phyloP scores from a whole-genome alignment of 2,329 filamentous ascomycete species.

The Fusarium begoniae region DNA sequence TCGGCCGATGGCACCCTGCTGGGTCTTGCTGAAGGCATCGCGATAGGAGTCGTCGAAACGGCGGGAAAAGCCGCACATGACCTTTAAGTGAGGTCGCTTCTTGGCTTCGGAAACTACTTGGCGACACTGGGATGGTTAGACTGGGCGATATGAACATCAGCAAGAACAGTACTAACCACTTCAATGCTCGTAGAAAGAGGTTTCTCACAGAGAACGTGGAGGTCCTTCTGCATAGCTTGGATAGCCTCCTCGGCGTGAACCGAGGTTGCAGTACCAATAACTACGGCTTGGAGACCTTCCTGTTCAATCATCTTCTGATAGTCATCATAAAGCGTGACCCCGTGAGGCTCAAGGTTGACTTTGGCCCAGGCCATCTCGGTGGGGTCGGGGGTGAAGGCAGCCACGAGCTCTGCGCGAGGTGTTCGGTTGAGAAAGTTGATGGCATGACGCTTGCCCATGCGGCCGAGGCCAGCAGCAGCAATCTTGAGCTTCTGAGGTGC shows the following conservation, averaged over 20 bases:
- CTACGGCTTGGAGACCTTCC: conserved; percentile 52
- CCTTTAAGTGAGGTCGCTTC: conserved; percentile 65
- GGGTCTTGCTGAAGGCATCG: conserved; percentile 63
- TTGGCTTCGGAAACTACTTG: conserved; percentile 26
- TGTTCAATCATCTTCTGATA: conserved; percentile 58
- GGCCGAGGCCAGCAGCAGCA: conserved; percentile 59
- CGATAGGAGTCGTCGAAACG: conserved; percentile 56
- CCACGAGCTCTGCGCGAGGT: conserved; percentile 59
- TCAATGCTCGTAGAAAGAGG: conserved; percentile 62
- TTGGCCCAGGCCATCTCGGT: conserved; percentile 56
- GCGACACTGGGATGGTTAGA: not conserved
- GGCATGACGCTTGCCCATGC: conserved; percentile 62
- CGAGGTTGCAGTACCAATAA: conserved; percentile 55
- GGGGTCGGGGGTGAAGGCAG: conserved; percentile 57
- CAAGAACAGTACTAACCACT: not conserved
- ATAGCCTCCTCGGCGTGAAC: conserved; percentile 67
- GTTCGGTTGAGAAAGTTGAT: conserved; percentile 57
- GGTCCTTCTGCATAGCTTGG: conserved; percentile 61
- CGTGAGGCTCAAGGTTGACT: conserved; percentile 53
- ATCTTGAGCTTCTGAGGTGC: conserved; percentile 50
- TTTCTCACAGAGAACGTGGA: conserved; percentile 69
- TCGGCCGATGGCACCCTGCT: conserved; percentile 64
- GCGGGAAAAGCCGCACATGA: conserved; percentile 55
- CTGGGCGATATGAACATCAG: not conserved
- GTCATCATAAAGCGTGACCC: conserved; percentile 54